Base-by-base conservation (phyloP, 2,329 filamentous ascomycete genomes). In the Pestalotiopsis sp. region DNA sequence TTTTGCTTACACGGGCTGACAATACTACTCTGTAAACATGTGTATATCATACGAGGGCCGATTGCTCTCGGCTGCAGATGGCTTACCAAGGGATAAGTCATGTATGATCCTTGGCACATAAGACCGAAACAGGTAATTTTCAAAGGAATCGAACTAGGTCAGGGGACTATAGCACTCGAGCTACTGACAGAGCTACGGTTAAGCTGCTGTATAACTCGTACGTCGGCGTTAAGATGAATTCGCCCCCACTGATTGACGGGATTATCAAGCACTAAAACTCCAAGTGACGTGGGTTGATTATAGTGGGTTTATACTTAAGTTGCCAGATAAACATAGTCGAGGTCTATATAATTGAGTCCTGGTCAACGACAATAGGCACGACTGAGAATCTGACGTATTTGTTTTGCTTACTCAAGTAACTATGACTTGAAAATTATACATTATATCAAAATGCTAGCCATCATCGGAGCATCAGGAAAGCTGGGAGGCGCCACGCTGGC, bases 391-490 rank as follows among this genome's bases (percentile, higher is more conserved):
- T 11, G n/a, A 4, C 7, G n/a, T 30, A 58, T 11, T 13, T 30
- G 20, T 58, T 3, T 17, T 6, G 17, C 55, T 24, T 24, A n/a
- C 17, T 59, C 17, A 6, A 13, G 39, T 40, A 11, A 5, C 17
- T 20, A 52, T 2, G 14, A 9, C 65, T 24, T 20, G 30, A 2
- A 30, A 30, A 13, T 26, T n/a, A 14, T 22, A 57, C 9, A 58
- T 24, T 3, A 4, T 9, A 22, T 0, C 3, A 20, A n/a, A 14
- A 80, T 76, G 3, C 77, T 83, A 68, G 82, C 81, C 67, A 79
- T 85, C 66, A 84, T 85, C 72, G 85, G 85, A 35, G 84, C 84
- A 22, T 82, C 86, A 0, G 87, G 86, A 52, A 84, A 79, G 40
- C 81, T 89, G 1, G 86, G 84, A 69, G 76, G 78, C 64, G 85